Conservation (phyloP, 1,139 yeast species). For the Suhomyces bribrorum region DNA sequence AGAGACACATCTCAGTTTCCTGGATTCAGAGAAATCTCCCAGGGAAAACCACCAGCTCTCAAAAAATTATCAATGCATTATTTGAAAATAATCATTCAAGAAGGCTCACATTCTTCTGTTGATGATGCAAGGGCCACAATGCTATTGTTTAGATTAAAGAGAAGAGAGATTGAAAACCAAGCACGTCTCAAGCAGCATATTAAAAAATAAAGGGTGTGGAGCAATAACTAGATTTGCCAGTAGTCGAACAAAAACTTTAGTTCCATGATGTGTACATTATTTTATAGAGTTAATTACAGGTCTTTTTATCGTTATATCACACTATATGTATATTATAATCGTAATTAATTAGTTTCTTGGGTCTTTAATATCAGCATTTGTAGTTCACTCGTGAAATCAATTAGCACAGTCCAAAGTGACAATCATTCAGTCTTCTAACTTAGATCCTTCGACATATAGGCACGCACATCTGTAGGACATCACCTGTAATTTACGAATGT, state of each 20-base stretch:
- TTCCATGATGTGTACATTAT: no score
- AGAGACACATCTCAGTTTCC: constrained; percentile 75
- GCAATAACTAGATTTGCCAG: no score
- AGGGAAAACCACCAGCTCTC: constrained; percentile 72
- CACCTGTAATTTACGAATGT: constrained; percentile 30
- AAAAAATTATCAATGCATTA: constrained; percentile 63
- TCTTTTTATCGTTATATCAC: no score
- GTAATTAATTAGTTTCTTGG: no score
- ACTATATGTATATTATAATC: no score
- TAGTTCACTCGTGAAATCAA: no score
- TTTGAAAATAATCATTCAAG: constrained; percentile 65
- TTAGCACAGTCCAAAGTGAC: no score
- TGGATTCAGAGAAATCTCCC: constrained; percentile 58
- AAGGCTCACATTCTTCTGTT: constrained; percentile 79
- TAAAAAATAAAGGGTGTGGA: constrained; percentile 3
- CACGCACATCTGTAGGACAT: constrained; percentile 46
- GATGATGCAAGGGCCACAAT: constrained; percentile 91
- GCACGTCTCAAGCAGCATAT: constrained; percentile 7
- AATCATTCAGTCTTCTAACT: constrained; percentile 32
- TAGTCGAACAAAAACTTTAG: no score
- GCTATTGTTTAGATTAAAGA: constrained; percentile 67
- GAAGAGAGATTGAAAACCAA: constrained; percentile 55
- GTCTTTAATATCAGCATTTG: no score
- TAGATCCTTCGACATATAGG: constrained; percentile 38
- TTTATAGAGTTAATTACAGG: no score